Evolutionary conservation across 139 green algal genomes (phyloP).

Genomic region (Yamagishiella unicocca): DNA sequence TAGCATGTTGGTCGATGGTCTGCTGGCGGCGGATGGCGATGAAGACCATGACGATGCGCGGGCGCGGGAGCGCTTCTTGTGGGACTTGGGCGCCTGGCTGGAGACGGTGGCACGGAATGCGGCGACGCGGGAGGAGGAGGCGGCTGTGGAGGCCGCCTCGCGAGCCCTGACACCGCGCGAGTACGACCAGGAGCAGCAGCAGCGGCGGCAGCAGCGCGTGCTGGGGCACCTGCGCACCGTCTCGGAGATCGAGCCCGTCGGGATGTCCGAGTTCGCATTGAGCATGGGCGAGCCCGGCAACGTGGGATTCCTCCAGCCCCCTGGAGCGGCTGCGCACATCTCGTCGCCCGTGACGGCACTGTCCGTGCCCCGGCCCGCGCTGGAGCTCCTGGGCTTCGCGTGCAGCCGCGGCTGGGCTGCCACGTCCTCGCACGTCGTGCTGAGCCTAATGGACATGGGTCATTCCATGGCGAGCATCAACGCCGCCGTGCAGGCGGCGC

Average conservation of each 20-base stretch:
- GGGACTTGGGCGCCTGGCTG: conserved; percentile 32
- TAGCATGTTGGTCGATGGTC: neutral
- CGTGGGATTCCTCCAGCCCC: neutral
- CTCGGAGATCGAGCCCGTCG: neutral
- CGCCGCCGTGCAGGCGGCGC: conserved; percentile 28
- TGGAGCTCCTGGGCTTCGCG: conserved; percentile 35
- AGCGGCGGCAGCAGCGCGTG: neutral
- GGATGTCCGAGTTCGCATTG: neutral
- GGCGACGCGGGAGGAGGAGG: neutral
- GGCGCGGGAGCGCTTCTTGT: conserved; percentile 33
- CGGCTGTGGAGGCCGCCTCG: neutral
- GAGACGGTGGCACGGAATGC: neutral
- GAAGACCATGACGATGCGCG: conserved; percentile 24
- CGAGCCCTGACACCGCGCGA: neutral
- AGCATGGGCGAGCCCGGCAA: neutral
- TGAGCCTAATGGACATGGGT: conserved; percentile 31
- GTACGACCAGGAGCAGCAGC: neutral
- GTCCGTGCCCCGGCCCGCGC: neutral
- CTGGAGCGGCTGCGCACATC: too few relatives aligned
- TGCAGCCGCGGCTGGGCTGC: conserved; percentile 34
- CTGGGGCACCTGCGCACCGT: neutral
- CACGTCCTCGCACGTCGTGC: conserved; percentile 18
- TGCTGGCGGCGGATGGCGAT: neutral
- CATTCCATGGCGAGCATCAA: conserved; percentile 19
- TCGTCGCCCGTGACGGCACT: neutral